Evolutionary conservation across 73 alveolate species (phyloP), one percentile per base, ranked within the genome.

Genomic region (Chromera velia): DNA sequence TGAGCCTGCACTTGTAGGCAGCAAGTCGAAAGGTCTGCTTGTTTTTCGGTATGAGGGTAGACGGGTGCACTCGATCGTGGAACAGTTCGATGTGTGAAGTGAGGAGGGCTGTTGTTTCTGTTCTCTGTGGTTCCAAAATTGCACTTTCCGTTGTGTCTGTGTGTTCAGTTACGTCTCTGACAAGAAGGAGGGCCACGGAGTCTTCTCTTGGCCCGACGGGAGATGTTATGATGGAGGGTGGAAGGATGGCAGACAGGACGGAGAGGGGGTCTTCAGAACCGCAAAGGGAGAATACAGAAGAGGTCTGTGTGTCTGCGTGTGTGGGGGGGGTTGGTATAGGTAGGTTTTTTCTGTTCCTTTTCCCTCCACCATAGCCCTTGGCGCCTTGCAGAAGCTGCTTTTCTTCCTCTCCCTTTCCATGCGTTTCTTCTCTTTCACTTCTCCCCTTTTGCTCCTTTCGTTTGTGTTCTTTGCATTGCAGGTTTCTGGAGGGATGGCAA

Each of bases 131-230:
- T n/a, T n/a, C n/a, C n/a, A n/a, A n/a, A n/a, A n/a, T n/a, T n/a
- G n/a, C n/a, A n/a, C n/a, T n/a, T n/a, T n/a, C n/a, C n/a, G n/a
- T n/a, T n/a, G n/a, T n/a, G n/a, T n/a, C n/a, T n/a, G n/a, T n/a
- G n/a, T n/a, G n/a, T n/a, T n/a, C n/a, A n/a, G n/a, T n/a, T n/a
- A n/a, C n/a, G n/a, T n/a, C n/a, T n/a, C n/a, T n/a, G n/a, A n/a
- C n/a, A 62, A 72, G 78, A 82, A 73, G 72, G 76, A 45, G 48
- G 84, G 89, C 32, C 64, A 34, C 63, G 85, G 89, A n/a, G 75
- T 48, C 72, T 82, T 67, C 73, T 32, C 32, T 71, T 82, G 89
- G 84, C 46, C 73, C 31, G 75, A 74, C 49, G 80, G 80, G 47
- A 71, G 80, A 31, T 73, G 55, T n/a, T 64, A 49, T 73, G 49